Evolutionary conservation across 2,329 filamentous ascomycete species (phyloP), one percentile per base, ranked within the genome.

Genomic region (Colletotrichum trifolii): DNA sequence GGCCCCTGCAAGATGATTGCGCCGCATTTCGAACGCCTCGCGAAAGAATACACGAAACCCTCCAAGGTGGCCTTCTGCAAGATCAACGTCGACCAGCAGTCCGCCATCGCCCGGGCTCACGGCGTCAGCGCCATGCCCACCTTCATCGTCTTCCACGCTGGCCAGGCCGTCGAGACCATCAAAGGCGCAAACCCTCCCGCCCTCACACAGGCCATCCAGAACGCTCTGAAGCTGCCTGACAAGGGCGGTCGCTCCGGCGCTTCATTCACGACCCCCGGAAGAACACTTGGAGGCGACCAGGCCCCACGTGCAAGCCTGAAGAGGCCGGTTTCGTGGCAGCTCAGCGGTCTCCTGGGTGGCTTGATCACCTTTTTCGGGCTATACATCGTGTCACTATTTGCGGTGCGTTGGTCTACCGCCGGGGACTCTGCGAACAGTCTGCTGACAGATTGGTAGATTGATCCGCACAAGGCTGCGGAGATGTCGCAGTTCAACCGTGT

Each of bases 1-100:
- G 91, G 91, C 61, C 94, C 95, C 73, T 97, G 94, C 87, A 96
- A 96, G 81, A 87, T 91, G 75, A 96, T 98, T 70, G 92, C 92
- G 54, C 95, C 95, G 17, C 87, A 92, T 62, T 98, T 96, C 78
- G 93, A 97, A 74, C 88, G 90, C 72, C 89, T 98, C 64, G 88
- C 94, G 52, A 84, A 85, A 64, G 91, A 95, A 76, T 88, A 96
- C 73, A 89, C 93, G 53, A 89, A 93, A 69, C 90, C 93, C 13
- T 90, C 91, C 73, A 89, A 89, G 74, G 91, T 98, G 73, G 91
- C 92, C 50, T 99, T 98, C 76, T 89, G 89, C 74, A 98, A 97
- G 81, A 88, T 98, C 82, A 91, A 98, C 82, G 93, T 94, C 74
- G 94, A 97, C 74, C 83, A 85, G 71, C 93, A 97, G 77, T 85